A percentile compares a stretch with the other conserved stretches of the same genome.
phyloP scores from a whole-genome alignment of 2,329 filamentous ascomycete genomes.

The Diplodia scrobiculata region DNA sequence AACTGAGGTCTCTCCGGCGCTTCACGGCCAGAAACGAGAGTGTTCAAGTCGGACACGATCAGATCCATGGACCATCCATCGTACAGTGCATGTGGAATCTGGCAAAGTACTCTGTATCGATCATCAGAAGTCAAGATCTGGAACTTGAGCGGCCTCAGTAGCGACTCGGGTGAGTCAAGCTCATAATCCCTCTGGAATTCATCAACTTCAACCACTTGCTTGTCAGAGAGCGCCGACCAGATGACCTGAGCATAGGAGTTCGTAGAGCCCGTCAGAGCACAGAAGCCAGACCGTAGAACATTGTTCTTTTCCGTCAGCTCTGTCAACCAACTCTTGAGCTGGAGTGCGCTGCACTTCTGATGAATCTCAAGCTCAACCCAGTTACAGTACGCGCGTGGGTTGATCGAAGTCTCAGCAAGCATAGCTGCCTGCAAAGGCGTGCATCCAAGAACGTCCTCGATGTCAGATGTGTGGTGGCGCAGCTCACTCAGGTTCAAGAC shows the following conservation, averaged over 20 bases:
- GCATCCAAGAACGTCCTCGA: conserved; percentile 59
- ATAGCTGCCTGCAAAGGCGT: conserved; percentile 77
- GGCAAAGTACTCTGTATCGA: conserved; percentile 45
- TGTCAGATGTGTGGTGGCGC: conserved; percentile 7
- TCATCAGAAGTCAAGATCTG: conserved; percentile 51
- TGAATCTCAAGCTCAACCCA: conserved; percentile 65
- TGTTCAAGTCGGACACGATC: conserved; percentile 66
- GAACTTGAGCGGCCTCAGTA: conserved; percentile 64
- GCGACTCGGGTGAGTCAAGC: conserved; percentile 42
- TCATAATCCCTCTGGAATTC: conserved; percentile 47
- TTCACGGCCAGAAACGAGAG: conserved; percentile 48
- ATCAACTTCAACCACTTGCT: conserved; percentile 51
- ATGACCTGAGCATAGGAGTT: conserved; percentile 63
- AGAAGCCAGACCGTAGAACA: conserved; percentile 74
- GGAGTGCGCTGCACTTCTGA: conserved; percentile 34
- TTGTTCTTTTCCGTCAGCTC: conserved; percentile 54
- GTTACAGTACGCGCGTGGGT: conserved; percentile 72
- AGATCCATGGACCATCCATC: conserved; percentile 92
- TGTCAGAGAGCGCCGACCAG: conserved; percentile 56
- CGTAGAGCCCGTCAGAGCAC: conserved; percentile 47
- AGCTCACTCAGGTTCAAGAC: conserved; percentile 31
- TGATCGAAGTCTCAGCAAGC: conserved; percentile 70
- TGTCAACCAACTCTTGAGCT: conserved; percentile 46
- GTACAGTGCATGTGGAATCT: conserved; percentile 81
- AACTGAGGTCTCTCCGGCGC: conserved; percentile 60